Conservation (phyloP, 2,329 filamentous ascomycete genomes). For the Sporothrix luriei region DNA sequence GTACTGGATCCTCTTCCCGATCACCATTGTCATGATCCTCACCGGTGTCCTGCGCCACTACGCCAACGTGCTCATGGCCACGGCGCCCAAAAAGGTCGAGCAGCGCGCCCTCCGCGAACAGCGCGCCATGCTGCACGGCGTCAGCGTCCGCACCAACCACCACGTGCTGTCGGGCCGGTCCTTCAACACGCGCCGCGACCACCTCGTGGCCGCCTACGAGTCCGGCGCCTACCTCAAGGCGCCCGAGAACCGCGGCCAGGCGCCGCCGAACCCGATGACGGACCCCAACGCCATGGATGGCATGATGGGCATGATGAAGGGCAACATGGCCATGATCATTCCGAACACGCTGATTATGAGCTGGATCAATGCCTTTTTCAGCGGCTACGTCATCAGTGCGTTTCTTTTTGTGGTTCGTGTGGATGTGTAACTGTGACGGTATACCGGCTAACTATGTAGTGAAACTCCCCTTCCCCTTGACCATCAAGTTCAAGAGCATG, state of each 20-base stretch:
- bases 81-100: constrained; percentile 78
- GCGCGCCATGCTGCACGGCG: constrained; percentile 77
- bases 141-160: constrained; percentile 81
- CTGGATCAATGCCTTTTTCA: constrained; percentile 99
- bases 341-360: constrained; percentile 99
- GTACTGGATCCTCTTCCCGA: constrained; percentile 98
- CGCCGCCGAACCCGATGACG: constrained; percentile 88
- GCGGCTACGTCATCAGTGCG: constrained; percentile 92
- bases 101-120: constrained; percentile 80
- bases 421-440: neutral
- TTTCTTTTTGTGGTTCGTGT: neutral
- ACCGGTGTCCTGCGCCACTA: constrained; percentile 97
- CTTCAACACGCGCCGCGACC: constrained; percentile 79
- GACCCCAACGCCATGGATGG: constrained; percentile 97
- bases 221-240: constrained; percentile 87
- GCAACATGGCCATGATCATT: constrained; percentile 99
- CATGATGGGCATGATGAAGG: constrained; percentile 99
- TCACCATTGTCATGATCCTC: constrained; percentile 96
- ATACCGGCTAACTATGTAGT: constrained; percentile 52
- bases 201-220: constrained; percentile 78
- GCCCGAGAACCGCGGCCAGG: constrained; percentile 80
- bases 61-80: constrained; percentile 85
- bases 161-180: constrained; percentile 75
- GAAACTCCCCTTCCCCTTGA: constrained; percentile 96
- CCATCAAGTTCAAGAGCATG: constrained; percentile 99